A percentile compares a stretch with the other conserved stretches of the same genome.
Conservation (phyloP, 306 rosid species). For the Prunus mira region DNA sequence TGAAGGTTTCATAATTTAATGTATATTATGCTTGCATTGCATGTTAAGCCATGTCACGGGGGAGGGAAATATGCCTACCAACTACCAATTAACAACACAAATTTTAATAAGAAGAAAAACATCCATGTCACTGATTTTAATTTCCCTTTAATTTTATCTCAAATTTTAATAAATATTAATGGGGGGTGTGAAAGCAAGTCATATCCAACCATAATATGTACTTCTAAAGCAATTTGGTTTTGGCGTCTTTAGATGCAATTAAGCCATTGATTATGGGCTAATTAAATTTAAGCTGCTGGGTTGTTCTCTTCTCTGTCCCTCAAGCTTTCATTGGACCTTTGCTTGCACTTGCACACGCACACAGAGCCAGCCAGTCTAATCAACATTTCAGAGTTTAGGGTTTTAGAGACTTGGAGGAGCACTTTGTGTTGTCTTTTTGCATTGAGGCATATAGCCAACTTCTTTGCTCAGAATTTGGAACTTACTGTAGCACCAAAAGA, state of each 20-base stretch:
- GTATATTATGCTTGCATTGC: neutral
- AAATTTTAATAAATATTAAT: neutral
- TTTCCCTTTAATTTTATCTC: neutral
- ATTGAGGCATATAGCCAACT: neutral
- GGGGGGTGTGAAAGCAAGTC: neutral
- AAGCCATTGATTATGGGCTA: too few species aligned
- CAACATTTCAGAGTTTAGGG: neutral
- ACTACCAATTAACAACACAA: neutral
- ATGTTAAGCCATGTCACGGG: neutral
- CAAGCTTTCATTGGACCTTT: neutral
- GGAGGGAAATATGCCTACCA: neutral
- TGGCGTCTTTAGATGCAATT: neutral
- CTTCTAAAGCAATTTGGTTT: neutral
- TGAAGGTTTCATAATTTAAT: neutral
- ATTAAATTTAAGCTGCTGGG: neutral
- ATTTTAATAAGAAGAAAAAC: neutral
- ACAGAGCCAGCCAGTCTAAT: neutral
- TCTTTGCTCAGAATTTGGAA: conserved; percentile 3
- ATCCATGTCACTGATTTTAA: neutral
- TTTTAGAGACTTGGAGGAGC: neutral
- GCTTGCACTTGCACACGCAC: too few species aligned
- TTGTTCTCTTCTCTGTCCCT: neutral
- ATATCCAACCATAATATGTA: neutral
- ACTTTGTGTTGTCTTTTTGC: conserved; percentile 12
- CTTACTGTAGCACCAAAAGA: neutral